phyloP scores from a whole-genome alignment of 1,284 basidiomycete genomes.

The Lentinula novae-zelandiae region DNA sequence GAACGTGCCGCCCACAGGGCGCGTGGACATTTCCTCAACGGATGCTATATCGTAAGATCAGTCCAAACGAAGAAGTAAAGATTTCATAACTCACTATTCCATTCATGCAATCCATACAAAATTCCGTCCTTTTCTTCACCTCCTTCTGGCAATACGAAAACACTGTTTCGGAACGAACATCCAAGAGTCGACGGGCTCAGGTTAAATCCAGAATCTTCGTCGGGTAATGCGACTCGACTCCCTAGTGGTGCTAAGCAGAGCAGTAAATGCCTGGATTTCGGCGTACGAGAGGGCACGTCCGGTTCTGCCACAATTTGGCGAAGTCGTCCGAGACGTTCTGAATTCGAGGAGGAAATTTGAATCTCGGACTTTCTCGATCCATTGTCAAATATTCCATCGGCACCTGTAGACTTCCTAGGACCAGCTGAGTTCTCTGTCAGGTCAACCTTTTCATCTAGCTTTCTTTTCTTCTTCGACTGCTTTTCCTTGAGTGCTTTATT shows the following conservation, averaged over 20 bases:
- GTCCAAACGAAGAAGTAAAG: not conserved
- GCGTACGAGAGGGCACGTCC: slow-evolving; percentile 24
- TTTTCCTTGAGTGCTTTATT: slow-evolving; percentile 7
- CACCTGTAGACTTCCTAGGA: not conserved
- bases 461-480: not conserved
- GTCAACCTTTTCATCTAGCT: not conserved
- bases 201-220: slow-evolving; percentile 38
- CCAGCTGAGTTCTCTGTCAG: not conserved
- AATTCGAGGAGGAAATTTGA: slow-evolving; percentile 5
- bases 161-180: slow-evolving; percentile 42
- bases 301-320: slow-evolving; percentile 24
- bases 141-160: slow-evolving; percentile 36
- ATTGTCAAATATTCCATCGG: slow-evolving; percentile 1
- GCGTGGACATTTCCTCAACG: slow-evolving; percentile 20
- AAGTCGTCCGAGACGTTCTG: slow-evolving; percentile 8
- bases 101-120: slow-evolving; percentile 49
- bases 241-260: slow-evolving; percentile 42
- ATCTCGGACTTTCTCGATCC: not conserved
- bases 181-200: slow-evolving; percentile 35
- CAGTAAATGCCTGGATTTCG: slow-evolving; percentile 41
- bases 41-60: slow-evolving; percentile 16
- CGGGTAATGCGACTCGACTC: slow-evolving; percentile 24
- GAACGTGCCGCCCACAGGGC: slow-evolving; percentile 60
- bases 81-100: slow-evolving; percentile 26
- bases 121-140: slow-evolving; percentile 21